Conservation (phyloP, 2,329 filamentous ascomycete genomes). For the Elsinoe batatas region DNA sequence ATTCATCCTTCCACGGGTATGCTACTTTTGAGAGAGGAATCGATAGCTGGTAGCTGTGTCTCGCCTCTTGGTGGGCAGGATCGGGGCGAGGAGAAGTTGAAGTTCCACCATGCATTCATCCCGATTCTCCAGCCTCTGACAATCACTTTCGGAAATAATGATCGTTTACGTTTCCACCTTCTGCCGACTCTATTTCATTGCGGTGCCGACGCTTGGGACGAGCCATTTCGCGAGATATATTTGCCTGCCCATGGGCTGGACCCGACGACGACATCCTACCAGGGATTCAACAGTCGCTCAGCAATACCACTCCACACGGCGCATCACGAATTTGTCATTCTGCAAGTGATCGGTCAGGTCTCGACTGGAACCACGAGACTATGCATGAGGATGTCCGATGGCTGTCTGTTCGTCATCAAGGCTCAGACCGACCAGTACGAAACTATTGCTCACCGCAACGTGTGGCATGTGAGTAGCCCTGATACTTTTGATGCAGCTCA, state of each 20-base stretch:
- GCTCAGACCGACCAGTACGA: not conserved
- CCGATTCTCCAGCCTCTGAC: not conserved
- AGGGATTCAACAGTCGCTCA: not conserved
- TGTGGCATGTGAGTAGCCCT: not conserved
- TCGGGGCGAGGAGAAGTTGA: not conserved
- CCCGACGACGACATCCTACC: not conserved
- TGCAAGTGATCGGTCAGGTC: not conserved
- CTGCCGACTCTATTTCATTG: not conserved
- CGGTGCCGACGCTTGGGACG: not conserved
- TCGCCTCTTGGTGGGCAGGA: not conserved
- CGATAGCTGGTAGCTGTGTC: not conserved
- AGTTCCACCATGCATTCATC: not conserved
- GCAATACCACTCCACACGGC: not conserved
- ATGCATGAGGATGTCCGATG: not conserved
- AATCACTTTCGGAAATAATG: not conserved
- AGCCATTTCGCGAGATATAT: not conserved
- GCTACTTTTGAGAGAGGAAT: not conserved
- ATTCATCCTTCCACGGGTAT: not conserved
- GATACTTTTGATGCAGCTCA: not conserved
- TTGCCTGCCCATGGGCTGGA: not conserved
- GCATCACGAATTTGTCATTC: not conserved
- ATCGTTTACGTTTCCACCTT: not conserved
- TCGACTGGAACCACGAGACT: not conserved
- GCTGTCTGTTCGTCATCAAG: not conserved
- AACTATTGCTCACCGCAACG: not conserved